Conservation (phyloP, 345 rosid genomes). For the Corymbia maculata region DNA sequence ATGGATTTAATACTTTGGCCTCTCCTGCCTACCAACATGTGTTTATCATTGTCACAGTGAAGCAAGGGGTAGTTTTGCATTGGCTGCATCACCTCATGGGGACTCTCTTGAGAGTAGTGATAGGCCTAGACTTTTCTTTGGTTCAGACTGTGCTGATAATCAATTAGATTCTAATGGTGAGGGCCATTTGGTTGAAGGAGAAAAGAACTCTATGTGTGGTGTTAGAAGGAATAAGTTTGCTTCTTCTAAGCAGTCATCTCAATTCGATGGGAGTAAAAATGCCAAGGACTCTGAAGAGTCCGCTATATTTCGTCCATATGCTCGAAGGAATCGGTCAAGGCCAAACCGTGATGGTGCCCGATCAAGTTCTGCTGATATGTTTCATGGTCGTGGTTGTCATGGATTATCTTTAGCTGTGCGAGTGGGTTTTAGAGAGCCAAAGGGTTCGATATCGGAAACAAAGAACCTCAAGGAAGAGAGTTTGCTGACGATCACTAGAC, state of each 20-base stretch:
- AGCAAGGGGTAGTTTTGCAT: slow-evolving; percentile 87
- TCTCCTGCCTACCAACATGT: not conserved
- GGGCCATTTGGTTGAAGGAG: slow-evolving; percentile 45
- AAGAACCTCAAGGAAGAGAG: slow-evolving; percentile 44
- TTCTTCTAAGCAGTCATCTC: slow-evolving; percentile 59
- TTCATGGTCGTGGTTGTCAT: slow-evolving; percentile 57
- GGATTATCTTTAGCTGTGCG: slow-evolving; percentile 43
- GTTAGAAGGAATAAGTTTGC: slow-evolving; percentile 37
- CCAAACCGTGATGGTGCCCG: slow-evolving; percentile 69
- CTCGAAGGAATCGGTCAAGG: slow-evolving; percentile 87
- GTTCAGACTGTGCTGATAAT: slow-evolving; percentile 81
- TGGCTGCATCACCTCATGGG: slow-evolving; percentile 83
- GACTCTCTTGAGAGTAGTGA: slow-evolving; percentile 97
- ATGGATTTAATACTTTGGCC: not conserved
- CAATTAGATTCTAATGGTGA: slow-evolving; percentile 69
- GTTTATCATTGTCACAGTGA: slow-evolving; percentile 41
- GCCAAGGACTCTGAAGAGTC: slow-evolving; percentile 89
- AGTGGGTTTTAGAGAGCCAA: slow-evolving; percentile 44
- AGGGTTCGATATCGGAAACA: slow-evolving; percentile 37
- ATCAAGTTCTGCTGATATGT: slow-evolving; percentile 62
- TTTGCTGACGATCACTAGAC: slow-evolving; percentile 26
- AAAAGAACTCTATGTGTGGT: slow-evolving; percentile 31
- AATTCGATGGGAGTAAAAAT: slow-evolving; percentile 45
- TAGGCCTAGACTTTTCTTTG: slow-evolving; percentile 58
- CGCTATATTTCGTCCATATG: slow-evolving; percentile 87